Base-by-base conservation (phyloP, 2,329 filamentous ascomycete genomes). In the Xylaria sp. region DNA sequence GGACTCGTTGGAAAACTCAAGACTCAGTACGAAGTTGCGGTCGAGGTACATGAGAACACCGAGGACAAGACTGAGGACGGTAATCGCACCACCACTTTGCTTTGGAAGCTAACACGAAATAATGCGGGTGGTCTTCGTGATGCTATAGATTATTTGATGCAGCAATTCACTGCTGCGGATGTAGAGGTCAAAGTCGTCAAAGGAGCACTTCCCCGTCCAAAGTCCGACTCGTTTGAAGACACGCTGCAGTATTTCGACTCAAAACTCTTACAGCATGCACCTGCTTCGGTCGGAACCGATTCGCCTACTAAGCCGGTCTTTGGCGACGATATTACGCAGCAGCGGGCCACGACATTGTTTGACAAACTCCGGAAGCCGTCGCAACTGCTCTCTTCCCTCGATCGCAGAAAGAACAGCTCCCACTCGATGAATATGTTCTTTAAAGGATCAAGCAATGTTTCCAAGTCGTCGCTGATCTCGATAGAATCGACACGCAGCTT, bases 151-250 rank as follows among this genome's bases (percentile, higher is more conserved):
- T 97, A 96, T 75, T 82, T 99, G 68, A 90, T 95, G 70, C 88
- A 91, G 43, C 88, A 93, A 64, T 86, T 98, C 63, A 91, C 96
- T 27, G 90, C 91, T 44, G 90, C 93, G 47, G 91, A 91, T n/a
- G 87, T 97, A n/a, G 92, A 98, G 71, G 86, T 89, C 9, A 91
- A 86, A 59, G 89, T 93, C 41, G 88, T 98, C 72, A 96, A 96
- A 76, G 95, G 95, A 54, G 89, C 92, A n/a, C 95, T 98, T 67
- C 93, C 94, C 19, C 90, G 95, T n/a, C 95, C 95, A 65, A 97
- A 98, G 80, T 98, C 95, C 1, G 95, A 99, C 76, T 97, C 95
- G 0, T 99, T 99, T 67, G 95, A 99, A 75, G 94, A 99, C 71
- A 96, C 94, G 7, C 84, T 98, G 54, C 94, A 93, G 59, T 98